Percentiles rank a stretch among this genome's conserved stretches.
These are phyloP conservation scores for Beauveria scarabaeidicola DNA, from an alignment of 2,329 filamentous ascomycete species.

Conservation along the genomic window DNA sequence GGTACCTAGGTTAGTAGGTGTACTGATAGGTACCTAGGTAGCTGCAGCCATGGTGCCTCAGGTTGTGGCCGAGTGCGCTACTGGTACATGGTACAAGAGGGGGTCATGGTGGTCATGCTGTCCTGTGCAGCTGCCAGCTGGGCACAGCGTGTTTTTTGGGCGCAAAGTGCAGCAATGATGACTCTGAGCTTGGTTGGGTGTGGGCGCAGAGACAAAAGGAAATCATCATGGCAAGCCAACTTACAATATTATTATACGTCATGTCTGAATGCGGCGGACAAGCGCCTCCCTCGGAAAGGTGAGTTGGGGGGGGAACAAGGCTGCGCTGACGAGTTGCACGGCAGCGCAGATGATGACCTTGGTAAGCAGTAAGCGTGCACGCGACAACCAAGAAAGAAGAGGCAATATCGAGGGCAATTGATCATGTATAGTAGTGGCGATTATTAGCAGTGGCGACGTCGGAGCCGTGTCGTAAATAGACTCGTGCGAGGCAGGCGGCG, in stretches of 20 bases:
- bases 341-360: constrained; percentile 4
- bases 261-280: constrained; percentile 18
- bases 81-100: not conserved
- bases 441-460: no score
- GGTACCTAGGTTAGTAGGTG: not conserved
- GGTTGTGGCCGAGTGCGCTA: constrained; percentile 1
- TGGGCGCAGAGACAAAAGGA: not conserved
- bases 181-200: not conserved
- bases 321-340: not conserved
- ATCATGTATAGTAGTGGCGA: no score
- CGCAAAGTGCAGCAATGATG: not conserved
- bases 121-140: no score
- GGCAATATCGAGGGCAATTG: no score
- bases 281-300: not conserved
- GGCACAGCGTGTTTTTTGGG: not conserved
- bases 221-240: constrained; percentile 14
- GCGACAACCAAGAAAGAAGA: no score
- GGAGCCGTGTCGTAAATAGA: no score
- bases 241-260: constrained; percentile 30
- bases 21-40: not conserved
- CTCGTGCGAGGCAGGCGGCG: no score
- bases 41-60: not conserved
- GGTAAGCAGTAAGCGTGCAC: not conserved
- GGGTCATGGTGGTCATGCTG: not conserved
- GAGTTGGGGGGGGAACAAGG: not conserved